phyloP scores from a whole-genome alignment of 2,329 filamentous ascomycete genomes.

The Trichoderma semiorbis region DNA sequence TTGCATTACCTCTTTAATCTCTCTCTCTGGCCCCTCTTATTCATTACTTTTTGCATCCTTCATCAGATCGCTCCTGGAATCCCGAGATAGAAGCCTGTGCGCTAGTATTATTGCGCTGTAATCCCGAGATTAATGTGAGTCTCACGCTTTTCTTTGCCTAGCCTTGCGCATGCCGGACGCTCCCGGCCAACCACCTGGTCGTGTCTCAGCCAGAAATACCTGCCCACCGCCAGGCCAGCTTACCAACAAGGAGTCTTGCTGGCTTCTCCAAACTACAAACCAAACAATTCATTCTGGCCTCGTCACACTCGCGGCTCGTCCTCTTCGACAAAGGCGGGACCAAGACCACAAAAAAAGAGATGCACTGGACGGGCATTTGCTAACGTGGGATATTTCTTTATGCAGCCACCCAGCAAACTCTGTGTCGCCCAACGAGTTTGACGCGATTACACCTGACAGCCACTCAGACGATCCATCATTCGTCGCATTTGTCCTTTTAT shows the following conservation, averaged over 20 bases:
- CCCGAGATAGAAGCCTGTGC: not conserved
- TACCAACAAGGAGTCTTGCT: not conserved
- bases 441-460: conserved; percentile 15
- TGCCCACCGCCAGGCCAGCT: not conserved
- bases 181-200: conserved; percentile 31
- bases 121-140: conserved; percentile 37
- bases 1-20: conserved; percentile 5
- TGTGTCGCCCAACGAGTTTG: conserved; percentile 18
- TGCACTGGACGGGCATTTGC: conserved; percentile 8
- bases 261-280: not conserved
- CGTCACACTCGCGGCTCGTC: not conserved
- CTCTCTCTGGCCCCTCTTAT: not conserved
- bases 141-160: conserved; percentile 28
- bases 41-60: not conserved
- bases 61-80: not conserved
- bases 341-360: not conserved
- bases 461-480: conserved; percentile 9
- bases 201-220: conserved; percentile 19
- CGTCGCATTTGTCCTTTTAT: conserved; percentile 3
- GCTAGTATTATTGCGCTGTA: conserved; percentile 14
- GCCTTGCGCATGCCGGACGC: conserved; percentile 29
- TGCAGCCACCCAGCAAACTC: conserved; percentile 14
- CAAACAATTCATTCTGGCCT: not conserved
- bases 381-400: conserved; percentile 12
- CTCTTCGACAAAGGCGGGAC: not conserved